Evolutionary conservation across 2,329 filamentous ascomycete species (phyloP).

Genomic region (Fusarium concolor): DNA sequence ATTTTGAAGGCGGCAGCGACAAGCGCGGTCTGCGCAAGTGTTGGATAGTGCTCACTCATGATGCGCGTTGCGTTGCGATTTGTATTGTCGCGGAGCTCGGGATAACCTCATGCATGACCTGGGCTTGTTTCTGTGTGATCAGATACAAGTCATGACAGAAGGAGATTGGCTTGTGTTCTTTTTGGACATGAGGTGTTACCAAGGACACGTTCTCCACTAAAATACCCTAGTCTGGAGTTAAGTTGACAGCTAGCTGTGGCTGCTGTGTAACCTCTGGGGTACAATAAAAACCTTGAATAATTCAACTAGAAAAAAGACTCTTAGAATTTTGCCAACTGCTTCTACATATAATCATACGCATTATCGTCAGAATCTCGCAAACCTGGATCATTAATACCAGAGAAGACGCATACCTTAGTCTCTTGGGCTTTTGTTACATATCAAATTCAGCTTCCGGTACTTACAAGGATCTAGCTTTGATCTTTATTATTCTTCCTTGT

Average conservation of each 20-base stretch:
- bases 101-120: constrained; percentile 46
- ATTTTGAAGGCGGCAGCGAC: constrained; percentile 91
- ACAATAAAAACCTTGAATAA: not conserved
- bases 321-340: too few species aligned
- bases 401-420: not conserved
- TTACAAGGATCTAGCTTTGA: not conserved
- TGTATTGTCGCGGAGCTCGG: constrained; percentile 24
- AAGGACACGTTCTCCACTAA: constrained; percentile 22
- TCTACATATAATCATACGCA: not conserved
- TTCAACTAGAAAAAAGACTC: not conserved
- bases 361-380: not conserved
- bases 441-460: not conserved
- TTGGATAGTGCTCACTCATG: constrained; percentile 87
- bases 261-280: not conserved
- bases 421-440: too few species aligned
- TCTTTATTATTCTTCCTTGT: not conserved
- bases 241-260: constrained; percentile 8
- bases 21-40: constrained; percentile 88
- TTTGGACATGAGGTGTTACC: constrained; percentile 10
- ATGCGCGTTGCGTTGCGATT: constrained; percentile 33
- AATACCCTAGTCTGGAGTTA: constrained; percentile 12
- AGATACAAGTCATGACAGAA: constrained; percentile 33
- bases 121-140: constrained; percentile 10
- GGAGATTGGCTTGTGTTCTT: constrained; percentile 40
- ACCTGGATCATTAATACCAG: not conserved